Conservation (phyloP, 73 alveolate genomes). For the Tetrahymena borealis region DNA sequence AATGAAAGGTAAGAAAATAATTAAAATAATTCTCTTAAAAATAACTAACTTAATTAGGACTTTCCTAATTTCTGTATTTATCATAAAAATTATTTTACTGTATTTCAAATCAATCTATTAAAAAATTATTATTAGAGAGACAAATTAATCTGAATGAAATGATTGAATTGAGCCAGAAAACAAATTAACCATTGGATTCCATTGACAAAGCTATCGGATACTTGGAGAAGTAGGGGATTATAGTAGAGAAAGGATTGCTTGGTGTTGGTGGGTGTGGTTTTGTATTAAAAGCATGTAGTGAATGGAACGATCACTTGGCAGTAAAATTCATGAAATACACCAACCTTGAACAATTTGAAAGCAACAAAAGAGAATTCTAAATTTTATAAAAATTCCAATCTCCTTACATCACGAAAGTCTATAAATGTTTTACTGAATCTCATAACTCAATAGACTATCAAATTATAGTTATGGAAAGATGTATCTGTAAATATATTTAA, state of each 20-base stretch:
- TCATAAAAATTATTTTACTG: background rate
- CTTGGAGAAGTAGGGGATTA: background rate
- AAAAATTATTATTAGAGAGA: background rate
- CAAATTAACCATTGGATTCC: background rate
- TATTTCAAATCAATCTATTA: background rate
- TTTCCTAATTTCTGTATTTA: background rate
- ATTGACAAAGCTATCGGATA: background rate
- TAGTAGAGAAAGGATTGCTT: background rate
- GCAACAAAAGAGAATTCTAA: background rate
- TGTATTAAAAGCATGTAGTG: background rate
- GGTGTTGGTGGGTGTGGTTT: background rate
- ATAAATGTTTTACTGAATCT: background rate
- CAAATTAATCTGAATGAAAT: background rate
- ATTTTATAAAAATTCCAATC: background rate
- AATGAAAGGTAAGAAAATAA: background rate
- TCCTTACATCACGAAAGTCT: background rate
- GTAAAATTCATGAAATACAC: background rate
- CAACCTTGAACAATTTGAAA: background rate
- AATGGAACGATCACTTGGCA: background rate
- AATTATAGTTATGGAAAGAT: background rate
- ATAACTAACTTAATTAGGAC: too few relatives aligned
- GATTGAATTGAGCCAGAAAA: background rate
- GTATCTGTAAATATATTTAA: background rate
- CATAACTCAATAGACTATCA: background rate
- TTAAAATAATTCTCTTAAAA: too few relatives aligned